Evolutionary conservation across 106 monocot genomes (phyloP).

Genomic region (Allium fistulosum): DNA sequence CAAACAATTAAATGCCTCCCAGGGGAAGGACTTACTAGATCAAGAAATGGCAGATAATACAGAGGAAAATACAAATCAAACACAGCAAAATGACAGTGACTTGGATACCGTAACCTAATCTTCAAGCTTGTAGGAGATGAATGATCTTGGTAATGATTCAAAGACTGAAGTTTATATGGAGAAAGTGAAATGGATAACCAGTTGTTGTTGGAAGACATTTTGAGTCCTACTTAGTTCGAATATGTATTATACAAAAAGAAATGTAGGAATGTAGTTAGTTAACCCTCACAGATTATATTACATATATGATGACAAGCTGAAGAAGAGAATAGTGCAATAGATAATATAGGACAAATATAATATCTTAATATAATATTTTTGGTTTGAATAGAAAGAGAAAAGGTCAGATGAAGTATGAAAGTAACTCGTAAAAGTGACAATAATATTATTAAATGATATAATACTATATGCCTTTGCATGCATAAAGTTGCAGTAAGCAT

Average conservation of each 20-base stretch:
- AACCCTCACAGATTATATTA: neutral
- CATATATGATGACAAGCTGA: constrained; percentile 2
- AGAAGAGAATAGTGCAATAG: neutral
- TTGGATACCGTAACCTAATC: constrained; percentile 60
- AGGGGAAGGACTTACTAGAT: too few relatives aligned
- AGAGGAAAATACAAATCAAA: too few relatives aligned
- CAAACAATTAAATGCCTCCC: too few relatives aligned
- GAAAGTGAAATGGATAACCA: neutral
- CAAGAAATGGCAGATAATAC: too few relatives aligned
- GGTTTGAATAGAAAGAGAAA: constrained; percentile 8
- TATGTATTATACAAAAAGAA: too few relatives aligned
- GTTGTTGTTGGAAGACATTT: neutral
- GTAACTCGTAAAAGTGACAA: neutral
- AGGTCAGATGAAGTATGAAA: constrained; percentile 12
- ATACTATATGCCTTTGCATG: too few relatives aligned
- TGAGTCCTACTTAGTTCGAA: neutral
- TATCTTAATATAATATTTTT: constrained; percentile 2
- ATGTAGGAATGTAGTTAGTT: neutral
- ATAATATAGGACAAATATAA: neutral
- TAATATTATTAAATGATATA: too few relatives aligned
- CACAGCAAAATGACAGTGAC: too few relatives aligned
- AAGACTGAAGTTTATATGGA: neutral
- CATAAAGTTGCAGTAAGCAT: too few relatives aligned
- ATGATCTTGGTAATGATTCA: neutral
- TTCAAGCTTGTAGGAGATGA: constrained; percentile 26